phyloP scores from a whole-genome alignment of 768 basidiomycete genomes.

The Rhizopogon sp. region DNA sequence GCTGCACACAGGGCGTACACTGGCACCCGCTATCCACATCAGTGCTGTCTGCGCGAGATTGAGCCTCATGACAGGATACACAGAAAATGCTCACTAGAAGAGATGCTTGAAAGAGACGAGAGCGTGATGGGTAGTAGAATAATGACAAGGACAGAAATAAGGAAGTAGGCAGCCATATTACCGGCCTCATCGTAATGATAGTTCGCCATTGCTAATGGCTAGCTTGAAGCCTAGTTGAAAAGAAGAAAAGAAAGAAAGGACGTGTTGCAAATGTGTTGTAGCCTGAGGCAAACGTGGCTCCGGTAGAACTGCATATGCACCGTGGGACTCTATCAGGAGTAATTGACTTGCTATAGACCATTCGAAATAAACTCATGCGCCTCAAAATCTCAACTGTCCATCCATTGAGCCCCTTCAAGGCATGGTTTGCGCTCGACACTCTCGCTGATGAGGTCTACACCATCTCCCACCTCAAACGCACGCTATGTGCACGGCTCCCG shows the following conservation, averaged over 20 bases:
- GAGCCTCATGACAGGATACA: slow-evolving; percentile 2
- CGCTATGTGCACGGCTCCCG: slow-evolving; percentile 13
- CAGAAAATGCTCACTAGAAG: slow-evolving; percentile 37
- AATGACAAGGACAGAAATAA: slow-evolving; percentile 84
- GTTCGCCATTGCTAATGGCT: slow-evolving; percentile 52
- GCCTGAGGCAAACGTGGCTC: slow-evolving; percentile 5
- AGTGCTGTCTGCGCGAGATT: slow-evolving; percentile 25
- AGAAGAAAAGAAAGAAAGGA: neutral
- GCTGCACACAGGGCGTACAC: slow-evolving; percentile 57
- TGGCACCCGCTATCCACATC: slow-evolving; percentile 46
- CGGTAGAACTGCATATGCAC: neutral
- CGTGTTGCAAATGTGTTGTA: slow-evolving; percentile 2
- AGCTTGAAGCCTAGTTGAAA: neutral
- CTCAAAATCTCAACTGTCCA: slow-evolving; percentile 42
- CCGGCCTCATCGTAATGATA: slow-evolving; percentile 86
- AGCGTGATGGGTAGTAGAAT: slow-evolving; percentile 76
- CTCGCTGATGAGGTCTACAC: neutral
- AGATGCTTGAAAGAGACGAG: slow-evolving; percentile 33
- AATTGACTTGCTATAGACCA: too few relatives aligned
- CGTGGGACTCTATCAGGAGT: slow-evolving; percentile 4
- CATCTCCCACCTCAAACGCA: slow-evolving; percentile 13
- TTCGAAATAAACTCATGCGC: slow-evolving; percentile 33
- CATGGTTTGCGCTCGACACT: slow-evolving; percentile 42
- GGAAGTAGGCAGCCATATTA: slow-evolving; percentile 85
- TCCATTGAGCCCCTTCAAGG: slow-evolving; percentile 45